Base-by-base conservation (phyloP, 768 basidiomycete species). In the Rhizopogon roseolus region DNA sequence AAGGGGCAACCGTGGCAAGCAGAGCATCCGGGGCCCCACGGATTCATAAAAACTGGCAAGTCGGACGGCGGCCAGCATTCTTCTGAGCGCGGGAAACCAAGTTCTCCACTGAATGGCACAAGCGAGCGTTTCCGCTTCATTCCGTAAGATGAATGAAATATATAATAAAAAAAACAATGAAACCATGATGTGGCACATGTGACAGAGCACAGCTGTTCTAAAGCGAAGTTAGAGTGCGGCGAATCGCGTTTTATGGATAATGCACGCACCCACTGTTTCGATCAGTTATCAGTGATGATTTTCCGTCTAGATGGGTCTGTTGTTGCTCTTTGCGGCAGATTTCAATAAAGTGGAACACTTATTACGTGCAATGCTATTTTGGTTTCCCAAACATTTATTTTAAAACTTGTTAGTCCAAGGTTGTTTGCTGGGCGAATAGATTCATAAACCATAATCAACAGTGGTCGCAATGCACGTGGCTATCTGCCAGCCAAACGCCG, bases 31-130 rank as follows among this genome's bases (percentile, higher is more conserved):
- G 34, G 34, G 10, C 34, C 45, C 34, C 46, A 36, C 45, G 45
- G 32, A 19, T 32, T 46, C 28, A 45, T 45, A 45, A 11, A 45
- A 32, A 45, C 29, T 22, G 22, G 22, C 29, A 34, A 46, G 34
- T 46, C 32, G 45, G 32, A 45, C n/a, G n/a, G 22, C 44, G 17
- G 17, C n/a, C 43, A 44, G n/a, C n/a, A 44, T 28, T 22, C 10
- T 45, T 45, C 43, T 46, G 45, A 46, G 46, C 46, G 46, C 46
- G 46, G 46, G 46, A 48, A 48, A 16, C 1, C 32, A 25, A 34
- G 22, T 9, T 48, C 14, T 22, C 17, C 10, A 32, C 34, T 19
- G 14, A 44, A 28, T 45, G 13, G 44, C 44, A 6, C 28, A 45
- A 45, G 44, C 44, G 44, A 28, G 5, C 17, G 44, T 45, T n/a